Evolutionary conservation across 2,329 filamentous ascomycete species (phyloP), one percentile per base, ranked within the genome.

Genomic region (Orbilia brochopaga): DNA sequence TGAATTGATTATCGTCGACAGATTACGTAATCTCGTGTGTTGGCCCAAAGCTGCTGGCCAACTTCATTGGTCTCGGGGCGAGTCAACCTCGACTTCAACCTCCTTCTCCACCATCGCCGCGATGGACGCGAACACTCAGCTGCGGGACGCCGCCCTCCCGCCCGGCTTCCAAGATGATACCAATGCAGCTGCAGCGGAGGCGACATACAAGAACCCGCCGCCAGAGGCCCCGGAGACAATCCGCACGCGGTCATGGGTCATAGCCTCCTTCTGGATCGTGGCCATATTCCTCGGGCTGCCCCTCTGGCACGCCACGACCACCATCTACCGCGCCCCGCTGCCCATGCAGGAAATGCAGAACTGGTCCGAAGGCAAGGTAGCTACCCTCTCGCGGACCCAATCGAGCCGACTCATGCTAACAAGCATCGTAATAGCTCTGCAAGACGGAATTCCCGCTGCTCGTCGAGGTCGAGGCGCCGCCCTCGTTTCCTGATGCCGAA

Each of bases 261-360:
- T 99, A 73, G 79, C 90, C 73, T 93, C 93, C 7, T 97, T 97
- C 80, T 99, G 94, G 94, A 82, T 87, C 3, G 87, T 97, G 40
- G 90, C 96, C 5, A 79, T 96, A 5, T 85, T 89, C 30, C 81
- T 99, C 4, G 94, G 94, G 1, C 79, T 99, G 75, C 94, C 94
- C 65, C 88, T 96, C 85, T 99, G 94, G 94, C 95, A 91, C 87
- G 88, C 87, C 79, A 97, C 94, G 0, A 99, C 94, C 2, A 89
- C 90, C 0, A 96, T 97, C 62, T 92, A 96, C 79, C 86, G 94
- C 62, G 92, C 93, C 11, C 85, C 87, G 50, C 82, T 99, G 75
- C 94, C 94, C 3, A 80, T 97, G 75, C 85, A 89, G 78, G 85
- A 88, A 61, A 99, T 99, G 94, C 85, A 90, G 75, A 85, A 89